Evolutionary conservation across 306 rosid species (phyloP).

Genomic region (Trifolium fragiferum): DNA sequence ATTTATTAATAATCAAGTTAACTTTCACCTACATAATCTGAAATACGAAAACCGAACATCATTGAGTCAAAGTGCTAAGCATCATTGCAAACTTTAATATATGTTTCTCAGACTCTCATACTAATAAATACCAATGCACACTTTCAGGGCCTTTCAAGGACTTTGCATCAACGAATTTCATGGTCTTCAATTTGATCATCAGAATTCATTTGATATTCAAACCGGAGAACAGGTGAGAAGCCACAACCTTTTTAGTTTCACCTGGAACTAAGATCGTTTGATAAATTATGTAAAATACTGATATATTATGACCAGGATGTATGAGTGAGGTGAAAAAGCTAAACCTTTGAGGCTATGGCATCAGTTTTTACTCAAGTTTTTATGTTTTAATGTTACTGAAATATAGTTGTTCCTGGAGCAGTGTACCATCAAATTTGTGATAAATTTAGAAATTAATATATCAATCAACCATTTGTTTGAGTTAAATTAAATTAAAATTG

Average conservation of each 20-base stretch:
- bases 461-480: constrained; percentile 25
- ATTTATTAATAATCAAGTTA: constrained; percentile 31
- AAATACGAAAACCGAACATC: constrained; percentile 12
- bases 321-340: background rate
- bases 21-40: constrained; percentile 25
- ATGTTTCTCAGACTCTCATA: constrained; percentile 17
- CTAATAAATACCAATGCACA: constrained; percentile 36
- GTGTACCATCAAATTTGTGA: constrained; percentile 7
- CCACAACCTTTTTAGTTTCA: background rate
- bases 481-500: constrained; percentile 29
- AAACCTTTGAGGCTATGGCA: background rate
- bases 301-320: constrained; percentile 7
- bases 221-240: constrained; percentile 86
- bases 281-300: constrained; percentile 26
- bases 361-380: constrained; percentile 26
- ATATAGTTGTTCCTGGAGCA: constrained; percentile 3
- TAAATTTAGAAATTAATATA: constrained; percentile 7
- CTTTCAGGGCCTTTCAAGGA: constrained; percentile 95
- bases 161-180: constrained; percentile 87
- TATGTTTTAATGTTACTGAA: constrained; percentile 1
- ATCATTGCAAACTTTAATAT: constrained; percentile 18
- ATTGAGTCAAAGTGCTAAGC: constrained; percentile 20
- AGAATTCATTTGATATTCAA: constrained; percentile 74
- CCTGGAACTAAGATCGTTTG: constrained; percentile 1
- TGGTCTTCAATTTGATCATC: constrained; percentile 92